Percentiles rank a stretch among this genome's conserved stretches.
phyloP scores from a whole-genome alignment of 1,139 yeast genomes.

The Debaryomyces fabryi region DNA sequence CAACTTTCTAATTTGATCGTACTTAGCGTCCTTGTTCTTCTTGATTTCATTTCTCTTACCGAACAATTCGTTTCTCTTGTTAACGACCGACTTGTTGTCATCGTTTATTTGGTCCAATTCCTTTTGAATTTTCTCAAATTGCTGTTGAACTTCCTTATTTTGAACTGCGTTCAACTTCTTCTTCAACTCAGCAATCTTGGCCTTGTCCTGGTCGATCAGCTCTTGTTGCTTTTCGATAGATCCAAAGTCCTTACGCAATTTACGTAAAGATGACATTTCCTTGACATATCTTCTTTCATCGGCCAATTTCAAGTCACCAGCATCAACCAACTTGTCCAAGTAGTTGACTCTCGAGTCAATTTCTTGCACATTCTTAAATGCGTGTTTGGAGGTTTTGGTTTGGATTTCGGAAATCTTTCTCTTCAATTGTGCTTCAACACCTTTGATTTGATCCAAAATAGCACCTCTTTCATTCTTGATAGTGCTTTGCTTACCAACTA shows the following conservation, averaged over 20 bases:
- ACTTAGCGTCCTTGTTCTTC: conserved; percentile 70
- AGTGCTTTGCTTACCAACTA: conserved; percentile 67
- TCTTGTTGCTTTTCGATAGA: conserved; percentile 75
- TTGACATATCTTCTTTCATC: conserved; percentile 87
- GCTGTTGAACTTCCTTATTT: conserved; percentile 62
- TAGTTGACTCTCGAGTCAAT: conserved; percentile 72
- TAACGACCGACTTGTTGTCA: conserved; percentile 64
- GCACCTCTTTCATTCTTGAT: conserved; percentile 70
- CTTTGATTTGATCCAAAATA: conserved; percentile 72
- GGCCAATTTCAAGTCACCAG: conserved; percentile 83
- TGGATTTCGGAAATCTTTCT: conserved; percentile 77
- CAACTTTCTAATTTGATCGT: conserved; percentile 62
- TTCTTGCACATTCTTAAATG: conserved; percentile 73
- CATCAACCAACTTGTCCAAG: conserved; percentile 74
- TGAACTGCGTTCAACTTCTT: conserved; percentile 63
- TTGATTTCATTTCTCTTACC: conserved; percentile 70
- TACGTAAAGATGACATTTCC: conserved; percentile 84
- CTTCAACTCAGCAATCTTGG: conserved; percentile 76
- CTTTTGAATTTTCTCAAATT: conserved; percentile 64
- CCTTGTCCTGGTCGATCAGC: conserved; percentile 78
- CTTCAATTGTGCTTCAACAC: conserved; percentile 71
- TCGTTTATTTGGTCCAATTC: conserved; percentile 62
- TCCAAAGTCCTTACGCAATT: conserved; percentile 78
- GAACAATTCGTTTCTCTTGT: conserved; percentile 65
- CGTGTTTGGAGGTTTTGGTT: conserved; percentile 67